Evolutionary conservation across 78 protist genomes (phyloP).

Genomic region (Isochrysis galbana): DNA sequence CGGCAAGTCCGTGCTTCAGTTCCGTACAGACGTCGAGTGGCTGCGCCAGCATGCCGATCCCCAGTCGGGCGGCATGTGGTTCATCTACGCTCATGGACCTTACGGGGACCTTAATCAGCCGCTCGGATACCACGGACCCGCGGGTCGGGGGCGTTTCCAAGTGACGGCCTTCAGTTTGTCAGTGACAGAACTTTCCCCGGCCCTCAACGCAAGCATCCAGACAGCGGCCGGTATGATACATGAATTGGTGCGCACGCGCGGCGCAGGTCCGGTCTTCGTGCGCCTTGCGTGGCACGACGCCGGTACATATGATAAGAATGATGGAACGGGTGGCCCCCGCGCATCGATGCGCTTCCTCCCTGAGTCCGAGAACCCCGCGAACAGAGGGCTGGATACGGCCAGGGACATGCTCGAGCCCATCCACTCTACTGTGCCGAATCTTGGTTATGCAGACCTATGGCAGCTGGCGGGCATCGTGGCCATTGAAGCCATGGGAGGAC

Average conservation of each 20-base stretch:
- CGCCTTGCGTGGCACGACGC: constrained; percentile 46
- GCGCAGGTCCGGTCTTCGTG: background rate
- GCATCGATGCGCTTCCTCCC: background rate
- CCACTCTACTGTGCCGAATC: background rate
- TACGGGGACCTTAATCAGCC: background rate
- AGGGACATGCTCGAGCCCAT: background rate
- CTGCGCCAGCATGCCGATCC: background rate
- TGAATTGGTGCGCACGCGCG: background rate
- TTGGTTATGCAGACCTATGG: background rate
- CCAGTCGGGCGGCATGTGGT: background rate
- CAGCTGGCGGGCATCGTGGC: background rate
- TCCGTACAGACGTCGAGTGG: background rate
- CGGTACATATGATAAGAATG: constrained; percentile 27
- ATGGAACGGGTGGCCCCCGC: background rate
- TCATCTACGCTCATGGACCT: background rate
- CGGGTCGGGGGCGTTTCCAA: background rate
- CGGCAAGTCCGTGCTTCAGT: background rate
- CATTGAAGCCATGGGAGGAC: background rate
- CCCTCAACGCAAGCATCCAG: background rate
- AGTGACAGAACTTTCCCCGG: background rate
- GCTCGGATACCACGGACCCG: background rate
- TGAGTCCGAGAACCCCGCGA: background rate
- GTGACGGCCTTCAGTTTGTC: background rate
- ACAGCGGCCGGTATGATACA: background rate
- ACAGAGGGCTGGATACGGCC: background rate